Percentiles rank a stretch among this genome's conserved stretches.
Evolutionary conservation across 257 asterid genomes (phyloP).

Genomic region (Agastache rugosa): DNA sequence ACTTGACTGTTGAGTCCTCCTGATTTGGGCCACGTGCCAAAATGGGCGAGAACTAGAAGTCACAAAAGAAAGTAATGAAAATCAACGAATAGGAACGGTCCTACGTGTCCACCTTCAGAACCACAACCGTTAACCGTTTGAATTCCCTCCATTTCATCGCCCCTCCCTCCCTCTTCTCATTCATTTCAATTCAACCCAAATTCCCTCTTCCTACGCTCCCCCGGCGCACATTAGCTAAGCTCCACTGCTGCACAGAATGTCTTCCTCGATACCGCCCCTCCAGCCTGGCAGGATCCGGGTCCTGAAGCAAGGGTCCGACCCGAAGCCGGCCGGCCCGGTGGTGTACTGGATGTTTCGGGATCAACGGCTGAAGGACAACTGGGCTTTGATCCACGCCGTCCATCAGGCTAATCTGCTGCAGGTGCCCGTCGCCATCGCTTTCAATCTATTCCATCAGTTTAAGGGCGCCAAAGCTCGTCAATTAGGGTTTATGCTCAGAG

Average conservation of each 20-base stretch:
- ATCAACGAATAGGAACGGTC: constrained; percentile 1
- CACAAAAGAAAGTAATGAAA: not conserved
- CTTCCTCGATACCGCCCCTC: constrained; percentile 53
- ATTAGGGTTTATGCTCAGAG: constrained; percentile 92
- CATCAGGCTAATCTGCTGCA: constrained; percentile 72
- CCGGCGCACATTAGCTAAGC: constrained; percentile 40
- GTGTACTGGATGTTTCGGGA: constrained; percentile 99
- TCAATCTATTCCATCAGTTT: constrained; percentile 80
- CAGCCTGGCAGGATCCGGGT: constrained; percentile 79
- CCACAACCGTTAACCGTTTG: constrained; percentile 64
- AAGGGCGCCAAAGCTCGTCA: constrained; percentile 98
- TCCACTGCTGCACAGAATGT: constrained; percentile 38
- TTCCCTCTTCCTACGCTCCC: constrained; percentile 15
- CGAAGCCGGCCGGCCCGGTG: constrained; percentile 68
- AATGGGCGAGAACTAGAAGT: not conserved
- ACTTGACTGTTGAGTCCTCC: not conserved
- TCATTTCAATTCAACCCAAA: not conserved
- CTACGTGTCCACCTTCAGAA: constrained; percentile 65
- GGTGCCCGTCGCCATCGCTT: constrained; percentile 84
- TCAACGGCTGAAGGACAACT: constrained; percentile 89
- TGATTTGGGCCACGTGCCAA: not conserved
- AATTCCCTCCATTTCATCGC: constrained; percentile 70
- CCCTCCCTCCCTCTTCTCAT: not conserved
- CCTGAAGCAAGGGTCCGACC: constrained; percentile 51
- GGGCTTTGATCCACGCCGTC: constrained; percentile 98